Conservation (phyloP, 2,329 filamentous ascomycete species). For the Scedosporium dehoogii region DNA sequence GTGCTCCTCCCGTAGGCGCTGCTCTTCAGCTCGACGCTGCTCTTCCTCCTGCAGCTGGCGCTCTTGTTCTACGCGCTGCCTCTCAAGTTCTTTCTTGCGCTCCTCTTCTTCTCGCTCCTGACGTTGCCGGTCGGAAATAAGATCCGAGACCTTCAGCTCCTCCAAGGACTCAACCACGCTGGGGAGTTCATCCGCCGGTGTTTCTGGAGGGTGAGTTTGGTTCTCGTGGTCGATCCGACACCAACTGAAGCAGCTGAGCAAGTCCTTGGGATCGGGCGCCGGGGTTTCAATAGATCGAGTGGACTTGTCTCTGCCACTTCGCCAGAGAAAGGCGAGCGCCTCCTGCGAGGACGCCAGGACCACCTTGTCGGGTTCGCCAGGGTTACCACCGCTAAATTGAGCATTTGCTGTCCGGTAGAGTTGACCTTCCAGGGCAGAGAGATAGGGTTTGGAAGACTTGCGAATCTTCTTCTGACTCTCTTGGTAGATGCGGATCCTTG, state of each 20-base stretch:
- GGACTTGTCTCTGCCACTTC: neutral
- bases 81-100: neutral
- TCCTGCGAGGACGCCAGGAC: neutral
- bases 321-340: neutral
- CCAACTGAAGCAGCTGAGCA: neutral
- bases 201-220: neutral
- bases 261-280: neutral
- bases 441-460: neutral
- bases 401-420: neutral
- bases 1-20: slow-evolving; percentile 1
- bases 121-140: neutral
- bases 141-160: slow-evolving; percentile 1
- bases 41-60: neutral
- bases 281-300: neutral
- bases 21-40: neutral
- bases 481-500: neutral
- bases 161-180: neutral
- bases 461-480: neutral
- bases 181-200: neutral
- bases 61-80: neutral
- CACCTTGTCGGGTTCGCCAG: neutral
- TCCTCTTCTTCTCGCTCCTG: slow-evolving; percentile 2
- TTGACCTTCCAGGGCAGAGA: neutral
- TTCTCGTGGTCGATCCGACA: neutral
- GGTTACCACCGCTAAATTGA: no score